Evolutionary conservation across 169 alveolate genomes (phyloP), one percentile per base, ranked within the genome.

Genomic region (Plasmodium yoelii): DNA sequence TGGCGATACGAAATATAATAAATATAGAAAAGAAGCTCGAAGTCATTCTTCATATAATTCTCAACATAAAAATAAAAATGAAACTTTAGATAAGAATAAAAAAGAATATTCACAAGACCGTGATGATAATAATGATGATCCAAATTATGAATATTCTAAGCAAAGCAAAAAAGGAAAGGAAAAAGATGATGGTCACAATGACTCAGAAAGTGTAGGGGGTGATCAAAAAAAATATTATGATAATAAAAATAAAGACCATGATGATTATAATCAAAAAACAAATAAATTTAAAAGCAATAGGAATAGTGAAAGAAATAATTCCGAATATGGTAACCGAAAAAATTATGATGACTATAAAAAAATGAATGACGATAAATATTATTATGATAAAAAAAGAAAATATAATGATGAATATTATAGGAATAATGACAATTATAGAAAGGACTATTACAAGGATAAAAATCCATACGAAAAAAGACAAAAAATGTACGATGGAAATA

Each of bases 331-430:
- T 18, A 65, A 65, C 49, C 18, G 8, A 74, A 18, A 74, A 47
- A 61, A 12, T 65, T 15, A 64, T 69, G 22, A 39, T 19, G 42
- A 42, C 7, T 75, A 61, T 55, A 49, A 24, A 15, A 61, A 49
- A 51, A 39, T 9, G 2, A 75, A 75, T 57, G 56, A 53, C 24
- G 44, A 73, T 42, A 68, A 77, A 49, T 46, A 77, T 39, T 64
- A 63, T 56, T 46, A 64, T 12, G 73, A 73, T 19, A 77, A 77
- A 51, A 77, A 77, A 77, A 53, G 88, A 13, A 77, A 77, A 28
- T 63, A 63, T 42, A 57, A 69, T 9, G 69, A 65, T 22, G 63
- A 75, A 3, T 51, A 51, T 51, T 51, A 51, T 44, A 15, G 64
- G 9, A 59, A 51, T 8, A 44, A 69, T 69, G 61, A 61, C 44